phyloP scores from a whole-genome alignment of 495 filamentous ascomycete species.

The Trichoderma reesei region DNA sequence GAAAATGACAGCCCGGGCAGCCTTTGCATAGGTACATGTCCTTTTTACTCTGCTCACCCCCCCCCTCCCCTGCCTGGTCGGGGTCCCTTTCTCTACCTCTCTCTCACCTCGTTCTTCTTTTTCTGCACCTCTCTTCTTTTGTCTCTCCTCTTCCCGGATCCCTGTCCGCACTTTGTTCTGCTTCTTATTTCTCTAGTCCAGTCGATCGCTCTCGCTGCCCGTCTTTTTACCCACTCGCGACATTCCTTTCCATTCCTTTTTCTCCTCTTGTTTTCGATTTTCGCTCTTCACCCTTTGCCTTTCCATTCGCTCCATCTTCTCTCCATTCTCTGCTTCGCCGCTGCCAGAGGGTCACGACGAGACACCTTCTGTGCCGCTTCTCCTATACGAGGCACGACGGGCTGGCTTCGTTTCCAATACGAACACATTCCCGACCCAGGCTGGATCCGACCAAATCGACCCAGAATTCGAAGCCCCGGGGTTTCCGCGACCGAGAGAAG shows the following conservation, averaged over 20 bases:
- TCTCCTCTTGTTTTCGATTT: background rate
- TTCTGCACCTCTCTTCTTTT: too few species aligned
- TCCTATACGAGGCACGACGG: too few species aligned
- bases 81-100: background rate
- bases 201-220: conserved; percentile 1
- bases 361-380: too few species aligned
- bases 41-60: background rate
- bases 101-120: background rate
- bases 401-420: background rate
- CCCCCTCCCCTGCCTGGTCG: too few species aligned
- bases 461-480: background rate
- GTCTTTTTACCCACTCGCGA: background rate
- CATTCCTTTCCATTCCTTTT: background rate
- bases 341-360: background rate
- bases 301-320: background rate
- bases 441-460: background rate
- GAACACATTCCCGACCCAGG: background rate
- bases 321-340: background rate
- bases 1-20: too few species aligned
- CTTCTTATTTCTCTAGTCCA: conserved; percentile 7
- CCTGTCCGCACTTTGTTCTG: background rate
- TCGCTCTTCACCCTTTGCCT: background rate
- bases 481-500: background rate
- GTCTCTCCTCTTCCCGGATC: background rate
- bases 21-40: too few species aligned